Conservation (phyloP, 805 yeast species). For the Ogataea degrootiae region DNA sequence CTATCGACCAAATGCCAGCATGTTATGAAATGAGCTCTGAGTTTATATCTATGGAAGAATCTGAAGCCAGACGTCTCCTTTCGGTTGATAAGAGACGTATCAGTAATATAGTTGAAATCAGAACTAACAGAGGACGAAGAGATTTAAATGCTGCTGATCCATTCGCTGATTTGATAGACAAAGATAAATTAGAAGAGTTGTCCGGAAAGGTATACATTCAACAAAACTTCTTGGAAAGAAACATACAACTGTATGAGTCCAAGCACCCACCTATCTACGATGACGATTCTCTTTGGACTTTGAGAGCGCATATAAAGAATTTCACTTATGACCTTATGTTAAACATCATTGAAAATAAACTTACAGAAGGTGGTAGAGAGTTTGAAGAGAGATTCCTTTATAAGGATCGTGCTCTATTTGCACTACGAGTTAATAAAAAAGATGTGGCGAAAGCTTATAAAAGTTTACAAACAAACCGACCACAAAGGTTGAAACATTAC, state of each 20-base stretch:
- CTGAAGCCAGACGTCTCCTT: constrained; percentile 13
- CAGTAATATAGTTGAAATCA: too few relatives aligned
- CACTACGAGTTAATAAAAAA: constrained; percentile 1
- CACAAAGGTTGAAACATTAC: constrained; percentile 10
- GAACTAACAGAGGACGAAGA: not conserved
- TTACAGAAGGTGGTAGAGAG: not conserved
- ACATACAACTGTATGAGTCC: too few relatives aligned
- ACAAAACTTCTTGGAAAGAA: not conserved
- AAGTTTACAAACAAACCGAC: constrained; percentile 4
- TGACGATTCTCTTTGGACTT: constrained; percentile 9
- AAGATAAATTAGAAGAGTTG: constrained; percentile 7
- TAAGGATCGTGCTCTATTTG: too few relatives aligned
- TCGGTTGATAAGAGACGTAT: constrained; percentile 2
- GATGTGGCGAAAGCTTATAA: constrained; percentile 9
- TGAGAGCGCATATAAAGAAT: constrained; percentile 8
- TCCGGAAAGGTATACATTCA: constrained; percentile 7
- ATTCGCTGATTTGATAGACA: constrained; percentile 12
- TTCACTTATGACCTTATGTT: constrained; percentile 13
- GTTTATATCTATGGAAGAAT: constrained; percentile 41
- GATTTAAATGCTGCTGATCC: not conserved
- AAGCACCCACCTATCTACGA: constrained; percentile 4
- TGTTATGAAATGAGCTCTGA: constrained; percentile 47
- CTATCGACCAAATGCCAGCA: constrained; percentile 44
- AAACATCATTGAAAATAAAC: constrained; percentile 8
- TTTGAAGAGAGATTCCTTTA: too few relatives aligned